A percentile compares a stretch with the other conserved stretches of the same genome.
Conservation (phyloP, 1,284 basidiomycete species). For the Tilletia walkeri region DNA sequence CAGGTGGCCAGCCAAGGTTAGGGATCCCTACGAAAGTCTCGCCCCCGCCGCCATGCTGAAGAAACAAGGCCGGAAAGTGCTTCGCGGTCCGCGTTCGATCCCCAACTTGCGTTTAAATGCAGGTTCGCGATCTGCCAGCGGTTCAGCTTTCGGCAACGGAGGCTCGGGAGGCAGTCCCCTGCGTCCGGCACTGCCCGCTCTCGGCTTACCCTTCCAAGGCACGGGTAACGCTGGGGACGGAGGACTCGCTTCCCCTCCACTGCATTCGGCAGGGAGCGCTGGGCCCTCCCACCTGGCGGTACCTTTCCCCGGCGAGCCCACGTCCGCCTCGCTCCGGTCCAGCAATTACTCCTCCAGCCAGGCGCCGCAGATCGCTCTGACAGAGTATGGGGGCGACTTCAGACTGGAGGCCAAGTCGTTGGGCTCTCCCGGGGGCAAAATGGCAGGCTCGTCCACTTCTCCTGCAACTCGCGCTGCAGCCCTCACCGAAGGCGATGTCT, state of each 20-base stretch:
- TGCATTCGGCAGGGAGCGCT: not conserved
- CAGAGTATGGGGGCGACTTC: conserved; percentile 4
- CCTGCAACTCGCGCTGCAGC: not conserved
- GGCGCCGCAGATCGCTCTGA: conserved; percentile 10
- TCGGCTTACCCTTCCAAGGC: not conserved
- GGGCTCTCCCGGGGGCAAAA: not conserved
- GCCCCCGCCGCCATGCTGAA: conserved; percentile 3
- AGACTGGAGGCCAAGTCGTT: not conserved
- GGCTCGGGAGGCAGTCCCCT: not conserved
- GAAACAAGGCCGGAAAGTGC: conserved; percentile 2
- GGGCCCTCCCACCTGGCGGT: not conserved
- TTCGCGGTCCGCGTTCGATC: conserved; percentile 5
- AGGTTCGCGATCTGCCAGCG: not conserved
- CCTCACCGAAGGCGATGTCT: conserved; percentile 14
- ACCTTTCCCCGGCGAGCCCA: not conserved
- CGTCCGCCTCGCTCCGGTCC: not conserved
- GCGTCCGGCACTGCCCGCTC: conserved; percentile 11
- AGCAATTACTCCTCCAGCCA: not conserved
- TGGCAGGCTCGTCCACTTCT: not conserved
- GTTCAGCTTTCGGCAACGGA: not conserved
- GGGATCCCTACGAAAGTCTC: not conserved
- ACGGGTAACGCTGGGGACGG: not conserved
- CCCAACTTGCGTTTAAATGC: not conserved
- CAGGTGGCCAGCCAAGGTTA: not conserved
- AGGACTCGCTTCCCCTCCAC: not conserved